Evolutionary conservation across 352 stramenopile genomes (phyloP).

Genomic region (Globisporangium paroecandrum): DNA sequence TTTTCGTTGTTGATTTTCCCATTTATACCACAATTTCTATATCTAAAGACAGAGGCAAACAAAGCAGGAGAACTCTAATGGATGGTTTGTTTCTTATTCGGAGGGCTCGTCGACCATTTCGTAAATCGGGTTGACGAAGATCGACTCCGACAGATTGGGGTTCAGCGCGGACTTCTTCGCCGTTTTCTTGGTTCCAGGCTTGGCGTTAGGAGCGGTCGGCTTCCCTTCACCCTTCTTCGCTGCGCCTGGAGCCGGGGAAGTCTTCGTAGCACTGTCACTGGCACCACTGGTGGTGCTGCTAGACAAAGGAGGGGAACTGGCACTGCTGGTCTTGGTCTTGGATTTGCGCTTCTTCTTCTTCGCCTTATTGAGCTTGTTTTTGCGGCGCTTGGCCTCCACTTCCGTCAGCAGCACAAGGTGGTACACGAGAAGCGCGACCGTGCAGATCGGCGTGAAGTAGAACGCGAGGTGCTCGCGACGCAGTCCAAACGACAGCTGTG

Average conservation of each 20-base stretch:
- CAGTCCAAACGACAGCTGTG: conserved; percentile 44
- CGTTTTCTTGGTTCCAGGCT: conserved; percentile 22
- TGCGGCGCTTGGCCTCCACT: conserved; percentile 49
- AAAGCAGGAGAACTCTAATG: conserved; percentile 3
- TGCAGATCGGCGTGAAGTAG: conserved; percentile 41
- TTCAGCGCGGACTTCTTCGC: conserved; percentile 23
- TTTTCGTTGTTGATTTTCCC: neutral
- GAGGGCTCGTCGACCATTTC: conserved; percentile 18
- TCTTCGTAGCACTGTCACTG: neutral
- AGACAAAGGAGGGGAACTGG: neutral
- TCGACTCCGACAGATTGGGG: conserved; percentile 19
- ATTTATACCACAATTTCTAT: neutral
- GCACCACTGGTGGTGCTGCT: neutral
- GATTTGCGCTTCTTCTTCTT: conserved; percentile 60
- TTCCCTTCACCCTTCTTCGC: neutral
- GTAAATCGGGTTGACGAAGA: conserved; percentile 23
- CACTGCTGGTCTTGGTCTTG: conserved; percentile 20
- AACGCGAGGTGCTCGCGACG: conserved; percentile 50
- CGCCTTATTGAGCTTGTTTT: conserved; percentile 55
- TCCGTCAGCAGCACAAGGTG: conserved; percentile 46
- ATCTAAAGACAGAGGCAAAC: neutral
- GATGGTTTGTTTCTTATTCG: conserved; percentile 7
- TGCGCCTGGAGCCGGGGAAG: neutral
- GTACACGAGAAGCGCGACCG: conserved; percentile 49
- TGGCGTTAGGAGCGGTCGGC: neutral